These are phyloP conservation scores for Phytophthora ohioensis DNA, from an alignment of 352 stramenopile species.

Conservation along the genomic window DNA sequence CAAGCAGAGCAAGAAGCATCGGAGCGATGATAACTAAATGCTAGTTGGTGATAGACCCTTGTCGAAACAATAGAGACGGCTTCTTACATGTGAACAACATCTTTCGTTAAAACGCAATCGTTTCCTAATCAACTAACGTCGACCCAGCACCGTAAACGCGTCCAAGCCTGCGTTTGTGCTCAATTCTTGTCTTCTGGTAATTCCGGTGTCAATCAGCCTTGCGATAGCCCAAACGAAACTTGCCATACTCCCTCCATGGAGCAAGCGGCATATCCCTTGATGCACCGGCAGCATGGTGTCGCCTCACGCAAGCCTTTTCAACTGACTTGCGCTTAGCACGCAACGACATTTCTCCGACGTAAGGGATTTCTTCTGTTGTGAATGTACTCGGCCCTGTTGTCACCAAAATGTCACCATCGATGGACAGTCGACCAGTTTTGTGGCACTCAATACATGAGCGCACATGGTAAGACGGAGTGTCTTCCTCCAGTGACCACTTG, in stretches of 20 bases:
- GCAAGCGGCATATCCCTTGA: constrained; percentile 1
- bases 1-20: constrained; percentile 60
- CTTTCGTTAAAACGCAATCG: no score
- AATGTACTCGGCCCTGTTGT: constrained; percentile 43
- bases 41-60: constrained; percentile 9
- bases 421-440: constrained; percentile 46
- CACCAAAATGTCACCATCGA: constrained; percentile 59
- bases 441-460: constrained; percentile 56
- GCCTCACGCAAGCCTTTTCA: constrained; percentile 32
- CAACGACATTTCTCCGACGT: constrained; percentile 60
- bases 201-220: constrained; percentile 12
- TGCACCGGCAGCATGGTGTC: constrained; percentile 14
- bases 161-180: background rate
- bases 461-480: constrained; percentile 47
- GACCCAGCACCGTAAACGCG: background rate
- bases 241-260: constrained; percentile 44
- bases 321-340: constrained; percentile 55
- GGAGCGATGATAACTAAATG: constrained; percentile 33
- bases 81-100: background rate
- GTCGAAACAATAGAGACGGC: constrained; percentile 29
- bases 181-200: background rate
- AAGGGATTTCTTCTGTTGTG: constrained; percentile 47
- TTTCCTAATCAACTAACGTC: background rate
- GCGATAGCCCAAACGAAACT: constrained; percentile 47
- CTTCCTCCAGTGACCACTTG: constrained; percentile 43